Evolutionary conservation across 208 protist genomes (phyloP), one percentile per base, ranked within the genome.

Genomic region (Paratrypanosoma confusum): DNA sequence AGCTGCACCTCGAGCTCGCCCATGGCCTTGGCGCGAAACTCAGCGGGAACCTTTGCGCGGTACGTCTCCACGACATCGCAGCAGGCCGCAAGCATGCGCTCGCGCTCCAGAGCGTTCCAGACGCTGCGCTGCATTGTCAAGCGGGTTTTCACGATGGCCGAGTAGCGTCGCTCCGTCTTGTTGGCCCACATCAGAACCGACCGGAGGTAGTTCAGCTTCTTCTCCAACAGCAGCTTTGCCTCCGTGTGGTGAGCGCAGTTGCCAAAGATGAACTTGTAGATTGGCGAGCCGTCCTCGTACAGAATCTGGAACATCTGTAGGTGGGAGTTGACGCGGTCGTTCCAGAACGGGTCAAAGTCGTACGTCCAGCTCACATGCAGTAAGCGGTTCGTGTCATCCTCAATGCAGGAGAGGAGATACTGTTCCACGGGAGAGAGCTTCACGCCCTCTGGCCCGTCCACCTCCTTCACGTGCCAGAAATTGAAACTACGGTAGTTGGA

Each of bases 281-380:
- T 29, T 25, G 58, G 63, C 55, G 55, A 74, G 11, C 69, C 29
- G 23, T 76, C 43, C 26, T 47, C 31, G 63, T 93, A 93, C 31
- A 93, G 57, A 23, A 61, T 72, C 26, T 55, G 45, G 59, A 67
- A 88, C 21, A 90, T 63, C 46, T 66, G 65, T 25, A 72, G 53
- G 42, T 82, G 75, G n/a, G 72, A 81, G 40, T 64, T 53, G 26
- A 90, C 77, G 43, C 77, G 79, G 50, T 93, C 84, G 23, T 57
- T 52, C 84, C 84, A 93, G 66, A 88, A 93, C 13, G 80, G 62
- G 60, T 93, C 84, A 50, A 93, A 93, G 57, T 90, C 84, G 29
- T 76, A 76, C 34, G 72, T 78, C 83, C 83, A 93, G 62, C 55
- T 65, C 13, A 93, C 28, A 38, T 84, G 44, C 50, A 87, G 38